Evolutionary conservation across 441 rosid species (phyloP), one percentile per base, ranked within the genome.

Genomic region (Kokia cookei): DNA sequence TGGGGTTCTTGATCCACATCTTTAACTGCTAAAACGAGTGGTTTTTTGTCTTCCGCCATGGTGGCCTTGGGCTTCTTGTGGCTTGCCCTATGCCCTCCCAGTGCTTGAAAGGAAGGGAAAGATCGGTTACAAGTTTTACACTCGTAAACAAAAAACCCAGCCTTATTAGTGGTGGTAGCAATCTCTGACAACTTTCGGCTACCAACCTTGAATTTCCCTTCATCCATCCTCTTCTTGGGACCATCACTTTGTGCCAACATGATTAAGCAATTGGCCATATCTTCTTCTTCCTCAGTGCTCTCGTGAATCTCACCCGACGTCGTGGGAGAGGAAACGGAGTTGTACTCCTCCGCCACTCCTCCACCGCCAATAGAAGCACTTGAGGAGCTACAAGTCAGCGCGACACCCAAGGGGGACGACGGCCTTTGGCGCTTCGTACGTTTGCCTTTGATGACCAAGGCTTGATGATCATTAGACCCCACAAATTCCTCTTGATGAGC

Each of bases 61-160:
- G 51, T 15, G 7, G 2, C 32, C 78, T 85, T 94, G 3, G 95
- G 92, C 77, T 85, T 91, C 80, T 90, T 95, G 84, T 95, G 99
- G 76, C 99, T 91, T 0, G 99, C 97, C 51, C 98, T 84, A 78
- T 95, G 99, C 2, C 99, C 99, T 2, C 99, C 99, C 2, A 95
- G 81, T 6, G 99, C 99, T 77, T 95, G 99, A 66, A 95, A 93
- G 8, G 99, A 95, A 11, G 95, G 87, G 73, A 95, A 95, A 26
- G 84, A 86, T 14, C 95, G 83, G 77, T 84, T 86, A 65, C 99
- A 95, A 8, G 99, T 95, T 77, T 91, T 93, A 82, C 99, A 95
- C 83, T 93, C 96, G 67, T 91, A 93, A 26, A 88, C 91, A 53
- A 76, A 87, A 76, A 89, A 85, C 5, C 90, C 85, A 4, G 87